Evolutionary conservation across 192 early-diverging fungal genomes (phyloP), one percentile per base, ranked within the genome.

Genomic region (Coemansia guatemalensis): DNA sequence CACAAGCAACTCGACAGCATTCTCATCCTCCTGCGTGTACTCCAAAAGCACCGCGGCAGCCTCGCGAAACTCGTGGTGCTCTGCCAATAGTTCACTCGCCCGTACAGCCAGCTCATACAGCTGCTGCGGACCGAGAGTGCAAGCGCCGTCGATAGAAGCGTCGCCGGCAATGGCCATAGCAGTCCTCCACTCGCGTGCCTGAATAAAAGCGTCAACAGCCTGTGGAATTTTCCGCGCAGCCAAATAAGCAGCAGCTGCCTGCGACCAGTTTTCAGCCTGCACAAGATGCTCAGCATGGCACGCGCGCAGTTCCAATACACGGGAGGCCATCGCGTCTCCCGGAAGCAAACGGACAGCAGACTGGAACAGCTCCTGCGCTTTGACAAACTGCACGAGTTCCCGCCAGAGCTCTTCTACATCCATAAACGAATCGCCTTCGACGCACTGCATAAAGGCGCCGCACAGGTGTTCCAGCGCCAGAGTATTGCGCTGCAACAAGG

Each of bases 11-110:
- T 83, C 73, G 5, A 95, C 77, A 1, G 89, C 90, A 32, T 85
- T 85, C 50, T 89, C 87, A 21, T 87, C 71, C 58, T 92, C 86
- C 62, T 86, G 72, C 2, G 84, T 80, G 53, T 94, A 90, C 54
- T 93, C 94, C 20, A 92, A 67, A 20, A 90, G 73, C 14, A 89
- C 78, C 0, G 68, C 56, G 0, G 94, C 91, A 4, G 93, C 92
- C 22, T 87, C 91, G 29, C 55, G 55, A 67, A 83, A 92, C 63
- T 78, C 59, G 32, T 85, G 80, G n/a, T 84, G 82, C 22, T 88
- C 85, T 9, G 70, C 74, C 27, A 94, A 56, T 9, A 74, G 62
- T 20, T 71, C 21, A 53, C 75, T 77, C 9, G 71, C 72, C 12
- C 48, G 24, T 14, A 56, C 26, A 0, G 78, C 82, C 4, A 69